phyloP scores from a whole-genome alignment of 208 protist species.

The Leishmania gerbilli region DNA sequence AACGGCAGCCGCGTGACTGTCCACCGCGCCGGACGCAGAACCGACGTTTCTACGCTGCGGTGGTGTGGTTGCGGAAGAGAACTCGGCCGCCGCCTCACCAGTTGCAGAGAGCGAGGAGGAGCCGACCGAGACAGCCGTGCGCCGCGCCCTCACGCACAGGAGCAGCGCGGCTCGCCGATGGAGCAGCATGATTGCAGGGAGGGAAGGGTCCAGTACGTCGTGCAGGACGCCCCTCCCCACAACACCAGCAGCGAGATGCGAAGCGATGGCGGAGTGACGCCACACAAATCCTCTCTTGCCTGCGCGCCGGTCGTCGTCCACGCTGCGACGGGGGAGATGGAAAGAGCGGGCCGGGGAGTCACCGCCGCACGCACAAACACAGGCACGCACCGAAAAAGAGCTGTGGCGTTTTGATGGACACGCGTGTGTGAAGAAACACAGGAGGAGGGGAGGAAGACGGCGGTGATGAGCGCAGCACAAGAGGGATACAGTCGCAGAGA shows the following conservation, averaged over 20 bases:
- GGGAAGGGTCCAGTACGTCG: neutral
- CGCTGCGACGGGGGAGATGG: neutral
- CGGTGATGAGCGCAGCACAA: neutral
- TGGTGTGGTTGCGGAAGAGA: neutral
- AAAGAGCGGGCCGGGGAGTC: neutral
- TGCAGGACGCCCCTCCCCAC: neutral
- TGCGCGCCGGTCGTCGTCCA: neutral
- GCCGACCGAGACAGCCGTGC: neutral
- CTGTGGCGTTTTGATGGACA: neutral
- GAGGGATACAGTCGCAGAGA: neutral
- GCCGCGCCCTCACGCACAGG: neutral
- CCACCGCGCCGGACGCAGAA: neutral
- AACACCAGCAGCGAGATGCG: neutral
- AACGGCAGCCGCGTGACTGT: neutral
- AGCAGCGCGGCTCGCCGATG: slow-evolving; percentile 4
- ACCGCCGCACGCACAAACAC: neutral
- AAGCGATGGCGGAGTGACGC: neutral
- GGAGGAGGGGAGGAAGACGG: neutral
- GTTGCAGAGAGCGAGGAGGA: neutral
- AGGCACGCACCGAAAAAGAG: neutral
- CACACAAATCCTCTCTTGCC: neutral
- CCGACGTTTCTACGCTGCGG: neutral
- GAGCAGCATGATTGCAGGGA: neutral
- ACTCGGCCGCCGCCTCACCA: neutral
- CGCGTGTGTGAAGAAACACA: neutral